A percentile compares a stretch with the other conserved stretches of the same genome.
Evolutionary conservation across 805 yeast genomes (phyloP).

Genomic region (Suhomyces kilbournensis): DNA sequence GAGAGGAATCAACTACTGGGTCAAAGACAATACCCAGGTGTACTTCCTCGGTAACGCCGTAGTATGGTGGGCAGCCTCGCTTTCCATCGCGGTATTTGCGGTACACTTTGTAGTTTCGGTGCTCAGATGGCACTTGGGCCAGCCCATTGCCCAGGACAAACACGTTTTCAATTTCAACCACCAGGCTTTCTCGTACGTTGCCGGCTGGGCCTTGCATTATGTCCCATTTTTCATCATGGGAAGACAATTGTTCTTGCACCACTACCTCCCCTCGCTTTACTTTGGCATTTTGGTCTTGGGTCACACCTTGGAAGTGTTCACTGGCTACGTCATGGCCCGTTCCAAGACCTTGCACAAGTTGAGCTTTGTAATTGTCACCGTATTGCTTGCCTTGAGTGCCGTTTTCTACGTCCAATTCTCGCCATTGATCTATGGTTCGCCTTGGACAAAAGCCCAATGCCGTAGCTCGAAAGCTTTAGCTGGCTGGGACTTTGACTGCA

Average conservation of each 20-base stretch:
- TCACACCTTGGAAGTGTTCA: slow-evolving; percentile 58
- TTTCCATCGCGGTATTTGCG: slow-evolving; percentile 48
- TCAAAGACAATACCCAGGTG: slow-evolving; percentile 53
- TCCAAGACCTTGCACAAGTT: slow-evolving; percentile 40
- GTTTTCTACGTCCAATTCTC: slow-evolving; percentile 59
- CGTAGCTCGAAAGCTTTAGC: slow-evolving; percentile 52
- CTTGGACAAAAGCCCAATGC: slow-evolving; percentile 77
- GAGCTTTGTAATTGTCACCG: slow-evolving; percentile 44
- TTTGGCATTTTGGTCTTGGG: slow-evolving; percentile 78
- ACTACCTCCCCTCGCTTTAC: slow-evolving; percentile 88
- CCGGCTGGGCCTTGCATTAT: slow-evolving; percentile 74
- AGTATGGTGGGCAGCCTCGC: slow-evolving; percentile 70
- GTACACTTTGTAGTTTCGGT: slow-evolving; percentile 47
- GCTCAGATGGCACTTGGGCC: slow-evolving; percentile 61
- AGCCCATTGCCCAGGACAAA: slow-evolving; percentile 43
- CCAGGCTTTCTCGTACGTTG: slow-evolving; percentile 56
- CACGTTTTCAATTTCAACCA: slow-evolving; percentile 62
- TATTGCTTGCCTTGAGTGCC: slow-evolving; percentile 48
- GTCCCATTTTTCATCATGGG: slow-evolving; percentile 83
- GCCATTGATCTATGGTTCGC: slow-evolving; percentile 72
- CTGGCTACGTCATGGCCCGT: slow-evolving; percentile 36
- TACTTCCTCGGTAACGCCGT: slow-evolving; percentile 79
- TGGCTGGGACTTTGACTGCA: slow-evolving; percentile 91
- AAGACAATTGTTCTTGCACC: slow-evolving; percentile 90
- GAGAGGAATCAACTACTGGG: slow-evolving; percentile 86